phyloP scores from a whole-genome alignment of 257 asterid species.

The Perilla frutescens region DNA sequence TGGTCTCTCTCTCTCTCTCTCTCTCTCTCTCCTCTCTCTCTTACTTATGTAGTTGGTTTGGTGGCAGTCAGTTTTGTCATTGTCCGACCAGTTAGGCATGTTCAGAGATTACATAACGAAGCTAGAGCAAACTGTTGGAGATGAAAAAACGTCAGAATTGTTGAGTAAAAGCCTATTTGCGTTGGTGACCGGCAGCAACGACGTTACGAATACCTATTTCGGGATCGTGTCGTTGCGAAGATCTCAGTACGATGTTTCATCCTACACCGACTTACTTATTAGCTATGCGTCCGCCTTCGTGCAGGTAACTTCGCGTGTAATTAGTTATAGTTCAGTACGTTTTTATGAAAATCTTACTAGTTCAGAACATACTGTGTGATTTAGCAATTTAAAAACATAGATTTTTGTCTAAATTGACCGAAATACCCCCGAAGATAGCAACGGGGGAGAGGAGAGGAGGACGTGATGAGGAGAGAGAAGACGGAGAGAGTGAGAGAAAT shows the following conservation, averaged over 20 bases:
- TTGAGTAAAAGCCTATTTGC: constrained; percentile 35
- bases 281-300: constrained; percentile 54
- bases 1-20: too few relatives aligned
- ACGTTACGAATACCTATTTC: constrained; percentile 63
- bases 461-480: too few relatives aligned
- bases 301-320: constrained; percentile 45
- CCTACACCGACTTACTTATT: constrained; percentile 56
- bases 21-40: too few relatives aligned
- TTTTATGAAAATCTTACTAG: too few relatives aligned
- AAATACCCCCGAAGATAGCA: too few relatives aligned
- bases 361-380: too few relatives aligned
- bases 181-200: constrained; percentile 54
- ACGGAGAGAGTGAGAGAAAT: too few relatives aligned
- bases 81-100: constrained; percentile 49
- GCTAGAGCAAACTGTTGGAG: constrained; percentile 41
- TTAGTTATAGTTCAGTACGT: too few relatives aligned
- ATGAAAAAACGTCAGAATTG: constrained; percentile 40
- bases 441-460: too few relatives aligned
- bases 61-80: constrained; percentile 49
- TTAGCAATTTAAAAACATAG: too few relatives aligned
- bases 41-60: neutral
- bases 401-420: too few relatives aligned
- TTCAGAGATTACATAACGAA: constrained; percentile 51
- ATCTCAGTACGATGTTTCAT: constrained; percentile 49
- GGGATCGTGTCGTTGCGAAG: constrained; percentile 35